A percentile compares a stretch with the other conserved stretches of the same genome.
Conservation (phyloP, 768 basidiomycete genomes). For the Kwoniella dejecticola region DNA sequence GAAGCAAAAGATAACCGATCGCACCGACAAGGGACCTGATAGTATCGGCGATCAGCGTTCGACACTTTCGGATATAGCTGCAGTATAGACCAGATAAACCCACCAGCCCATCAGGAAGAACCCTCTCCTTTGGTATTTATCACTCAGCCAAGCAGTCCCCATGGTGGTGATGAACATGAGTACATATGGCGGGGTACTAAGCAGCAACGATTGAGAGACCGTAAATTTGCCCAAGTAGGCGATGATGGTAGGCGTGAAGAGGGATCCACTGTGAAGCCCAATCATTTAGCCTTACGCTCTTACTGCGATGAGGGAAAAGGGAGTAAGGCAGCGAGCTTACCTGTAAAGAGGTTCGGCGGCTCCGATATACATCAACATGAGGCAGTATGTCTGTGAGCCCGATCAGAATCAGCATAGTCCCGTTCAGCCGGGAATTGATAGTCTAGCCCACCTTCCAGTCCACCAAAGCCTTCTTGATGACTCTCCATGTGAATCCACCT, state of each 20-base stretch:
- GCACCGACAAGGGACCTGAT: constrained; percentile 35
- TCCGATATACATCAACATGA: constrained; percentile 61
- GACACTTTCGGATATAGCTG: not conserved
- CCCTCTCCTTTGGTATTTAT: constrained; percentile 54
- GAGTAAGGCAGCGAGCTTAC: constrained; percentile 15
- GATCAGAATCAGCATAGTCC: not conserved
- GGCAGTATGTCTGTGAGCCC: constrained; percentile 47
- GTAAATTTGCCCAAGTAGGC: constrained; percentile 61
- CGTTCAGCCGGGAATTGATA: not conserved
- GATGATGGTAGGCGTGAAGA: constrained; percentile 75
- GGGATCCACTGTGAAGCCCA: constrained; percentile 20
- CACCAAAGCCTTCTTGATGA: constrained; percentile 50
- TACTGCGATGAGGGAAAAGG: not conserved
- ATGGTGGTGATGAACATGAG: constrained; percentile 58
- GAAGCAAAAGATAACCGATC: constrained; percentile 53
- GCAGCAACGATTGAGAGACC: constrained; percentile 49
- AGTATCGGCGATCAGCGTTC: not conserved
- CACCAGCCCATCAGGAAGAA: constrained; percentile 56
- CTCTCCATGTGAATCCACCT: constrained; percentile 57
- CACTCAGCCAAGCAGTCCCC: constrained; percentile 53
- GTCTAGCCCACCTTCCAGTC: constrained; percentile 46
- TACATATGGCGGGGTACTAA: constrained; percentile 57
- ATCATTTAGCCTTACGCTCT: not conserved
- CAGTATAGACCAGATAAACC: not conserved
- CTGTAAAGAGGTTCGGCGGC: constrained; percentile 68